Percentiles rank a stretch among this genome's conserved stretches.
These are phyloP conservation scores for Eutypella sp. DNA, from an alignment of 2,329 filamentous ascomycete genomes.

Conservation along the genomic window DNA sequence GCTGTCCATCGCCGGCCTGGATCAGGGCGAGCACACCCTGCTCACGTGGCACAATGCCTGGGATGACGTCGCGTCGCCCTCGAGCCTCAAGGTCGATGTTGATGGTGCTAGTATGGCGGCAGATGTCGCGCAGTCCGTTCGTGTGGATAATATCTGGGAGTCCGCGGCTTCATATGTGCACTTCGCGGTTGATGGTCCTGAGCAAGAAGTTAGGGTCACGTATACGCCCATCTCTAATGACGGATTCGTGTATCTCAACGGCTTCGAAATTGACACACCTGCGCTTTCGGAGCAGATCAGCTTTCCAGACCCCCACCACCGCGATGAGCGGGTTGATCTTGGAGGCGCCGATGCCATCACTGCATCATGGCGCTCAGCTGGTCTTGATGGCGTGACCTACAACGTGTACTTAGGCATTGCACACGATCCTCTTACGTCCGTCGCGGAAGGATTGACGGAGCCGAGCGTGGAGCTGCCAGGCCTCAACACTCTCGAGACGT, in stretches of 20 bases:
- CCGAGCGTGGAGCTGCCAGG: slow-evolving; percentile 2
- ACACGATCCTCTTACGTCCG: slow-evolving; percentile 7
- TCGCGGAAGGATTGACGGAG: neutral
- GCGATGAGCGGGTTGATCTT: slow-evolving; percentile 22
- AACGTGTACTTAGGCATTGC: slow-evolving; percentile 23
- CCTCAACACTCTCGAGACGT: slow-evolving; percentile 19
- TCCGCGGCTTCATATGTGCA: slow-evolving; percentile 22
- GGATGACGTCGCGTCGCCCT: slow-evolving; percentile 18
- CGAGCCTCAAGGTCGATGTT: slow-evolving; percentile 19
- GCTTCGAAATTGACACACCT: slow-evolving; percentile 25
- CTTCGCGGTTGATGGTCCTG: slow-evolving; percentile 15
- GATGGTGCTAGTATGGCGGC: slow-evolving; percentile 12
- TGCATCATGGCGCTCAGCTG: slow-evolving; percentile 18
- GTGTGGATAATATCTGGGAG: slow-evolving; percentile 28
- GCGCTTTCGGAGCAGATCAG: slow-evolving; percentile 17
- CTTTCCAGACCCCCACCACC: slow-evolving; percentile 24
- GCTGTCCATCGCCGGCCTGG: slow-evolving; percentile 21
- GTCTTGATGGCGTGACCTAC: slow-evolving; percentile 10
- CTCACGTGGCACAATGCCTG: slow-evolving; percentile 27
- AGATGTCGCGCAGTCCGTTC: slow-evolving; percentile 18
- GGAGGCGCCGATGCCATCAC: slow-evolving; percentile 8
- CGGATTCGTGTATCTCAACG: slow-evolving; percentile 24
- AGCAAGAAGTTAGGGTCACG: slow-evolving; percentile 19
- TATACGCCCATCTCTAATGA: slow-evolving; percentile 17
- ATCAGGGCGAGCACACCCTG: slow-evolving; percentile 22